Evolutionary conservation across 331 rosid genomes (phyloP).

Genomic region (Quercus phellos): DNA sequence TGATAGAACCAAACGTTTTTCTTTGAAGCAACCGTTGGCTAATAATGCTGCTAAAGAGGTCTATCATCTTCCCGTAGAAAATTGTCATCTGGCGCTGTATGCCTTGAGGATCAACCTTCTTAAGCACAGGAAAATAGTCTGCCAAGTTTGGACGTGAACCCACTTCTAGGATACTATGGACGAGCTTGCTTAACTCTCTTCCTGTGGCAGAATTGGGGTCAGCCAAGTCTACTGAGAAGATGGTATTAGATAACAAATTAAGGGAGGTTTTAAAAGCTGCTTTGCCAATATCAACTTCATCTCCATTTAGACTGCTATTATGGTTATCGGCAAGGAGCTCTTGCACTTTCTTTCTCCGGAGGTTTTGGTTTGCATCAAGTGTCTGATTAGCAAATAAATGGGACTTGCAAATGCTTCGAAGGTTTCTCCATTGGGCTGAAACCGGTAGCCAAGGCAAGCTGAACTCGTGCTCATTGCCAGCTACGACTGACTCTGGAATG

Average conservation of each 20-base stretch:
- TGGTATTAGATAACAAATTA: slow-evolving; percentile 26
- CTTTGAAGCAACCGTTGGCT: neutral
- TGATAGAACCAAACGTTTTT: neutral
- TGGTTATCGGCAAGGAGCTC: slow-evolving; percentile 9
- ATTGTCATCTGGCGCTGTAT: slow-evolving; percentile 5
- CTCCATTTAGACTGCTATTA: slow-evolving; percentile 1
- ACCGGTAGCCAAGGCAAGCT: slow-evolving; percentile 30
- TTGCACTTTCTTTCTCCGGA: slow-evolving; percentile 20
- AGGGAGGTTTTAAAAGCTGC: slow-evolving; percentile 14
- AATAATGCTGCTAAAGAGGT: neutral
- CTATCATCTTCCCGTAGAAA: slow-evolving; percentile 4
- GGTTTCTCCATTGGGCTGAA: slow-evolving; percentile 23
- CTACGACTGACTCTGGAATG: slow-evolving; percentile 12
- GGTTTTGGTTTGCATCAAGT: slow-evolving; percentile 20
- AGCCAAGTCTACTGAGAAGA: slow-evolving; percentile 33
- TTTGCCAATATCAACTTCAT: slow-evolving; percentile 24
- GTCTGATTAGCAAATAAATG: slow-evolving; percentile 16
- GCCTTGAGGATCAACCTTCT: slow-evolving; percentile 28
- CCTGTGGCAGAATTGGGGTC: slow-evolving; percentile 23
- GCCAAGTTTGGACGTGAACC: slow-evolving; percentile 22
- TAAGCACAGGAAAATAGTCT: slow-evolving; percentile 28
- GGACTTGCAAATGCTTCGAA: slow-evolving; percentile 24
- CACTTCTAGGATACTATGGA: too few relatives aligned
- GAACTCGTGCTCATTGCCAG: neutral
- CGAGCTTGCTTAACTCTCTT: slow-evolving; percentile 8